A percentile compares a stretch with the other conserved stretches of the same genome.
These are phyloP conservation scores for Sphaceloma murrayae DNA, from an alignment of 2,329 filamentous ascomycete genomes.

Conservation along the genomic window DNA sequence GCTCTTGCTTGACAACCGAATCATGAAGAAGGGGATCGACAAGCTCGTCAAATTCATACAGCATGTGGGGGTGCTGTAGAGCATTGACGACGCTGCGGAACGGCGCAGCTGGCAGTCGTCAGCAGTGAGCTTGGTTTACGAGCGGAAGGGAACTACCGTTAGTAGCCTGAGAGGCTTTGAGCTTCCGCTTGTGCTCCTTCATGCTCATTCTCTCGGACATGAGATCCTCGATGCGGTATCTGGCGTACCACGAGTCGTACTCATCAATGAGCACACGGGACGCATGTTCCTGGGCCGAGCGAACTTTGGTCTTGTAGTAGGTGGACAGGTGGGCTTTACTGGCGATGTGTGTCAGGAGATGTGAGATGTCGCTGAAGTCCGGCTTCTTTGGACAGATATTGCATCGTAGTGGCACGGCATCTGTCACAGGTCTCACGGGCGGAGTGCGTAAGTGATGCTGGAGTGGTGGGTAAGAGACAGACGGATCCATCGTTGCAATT, in stretches of 20 bases:
- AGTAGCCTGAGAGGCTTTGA: slow-evolving; percentile 37
- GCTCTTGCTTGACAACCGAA: slow-evolving; percentile 1
- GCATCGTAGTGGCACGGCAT: slow-evolving; percentile 61
- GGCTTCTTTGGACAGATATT: slow-evolving; percentile 72
- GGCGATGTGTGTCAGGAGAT: slow-evolving; percentile 81
- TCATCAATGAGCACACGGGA: slow-evolving; percentile 53
- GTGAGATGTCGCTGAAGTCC: slow-evolving; percentile 79
- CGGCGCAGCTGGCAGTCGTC: background rate
- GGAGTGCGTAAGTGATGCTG: background rate
- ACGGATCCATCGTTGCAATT: slow-evolving; percentile 1
- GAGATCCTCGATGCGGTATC: slow-evolving; percentile 59
- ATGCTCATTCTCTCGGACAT: slow-evolving; percentile 68
- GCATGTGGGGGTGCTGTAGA: background rate
- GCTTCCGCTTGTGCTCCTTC: slow-evolving; percentile 47
- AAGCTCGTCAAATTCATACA: background rate
- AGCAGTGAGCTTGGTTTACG: too few species aligned
- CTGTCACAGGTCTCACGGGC: slow-evolving; percentile 14
- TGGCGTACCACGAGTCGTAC: slow-evolving; percentile 71
- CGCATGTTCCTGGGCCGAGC: slow-evolving; percentile 51
- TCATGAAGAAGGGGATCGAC: slow-evolving; percentile 2
- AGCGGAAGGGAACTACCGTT: too few species aligned
- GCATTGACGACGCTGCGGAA: background rate
- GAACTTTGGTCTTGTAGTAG: slow-evolving; percentile 71
- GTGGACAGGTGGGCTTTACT: slow-evolving; percentile 87
- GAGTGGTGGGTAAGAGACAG: background rate